Base-by-base conservation (phyloP, 306 rosid genomes). In the Prunus mume region DNA sequence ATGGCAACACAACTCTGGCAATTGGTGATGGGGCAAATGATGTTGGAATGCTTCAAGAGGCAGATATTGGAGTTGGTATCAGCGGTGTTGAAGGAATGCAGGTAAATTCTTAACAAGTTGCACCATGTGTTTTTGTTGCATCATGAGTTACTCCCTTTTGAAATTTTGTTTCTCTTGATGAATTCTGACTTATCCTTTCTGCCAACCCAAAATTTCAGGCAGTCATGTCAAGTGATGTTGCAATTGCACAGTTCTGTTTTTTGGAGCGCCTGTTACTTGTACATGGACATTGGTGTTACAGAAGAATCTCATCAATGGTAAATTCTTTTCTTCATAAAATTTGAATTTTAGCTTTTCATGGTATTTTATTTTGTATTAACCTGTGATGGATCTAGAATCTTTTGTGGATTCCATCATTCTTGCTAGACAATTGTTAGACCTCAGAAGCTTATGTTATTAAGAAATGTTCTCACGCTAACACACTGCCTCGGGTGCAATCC, bases 81-180 rank as follows among this genome's bases (percentile, higher is more conserved):
- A 96, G 96, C 55, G 99, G 99, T 20, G 98, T 91, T 3, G 99
- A 96, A 83, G 99, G 99, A 83, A 96, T 96, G 99, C 99, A 95
- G 97, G 98, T 90, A 87, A 83, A 81, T 75, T 56, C 65, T 32
- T 64, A 71, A 74, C 24, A 57, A 58, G 45, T 51, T 71, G 71
- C 76, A 34, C 74, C 9, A 38, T 2, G 43, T 38, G 43, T 38
- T 38, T 38, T 38, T 6, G 43, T 6, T 34, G 30, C 64, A 32
- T 49, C 27, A 11, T 80, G 24, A 15, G 69, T 72, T 56, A 62
- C 81, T 61, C 32, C 62, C 12, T 6, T 18, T 73, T 25, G 62
- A 45, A n/a, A 67, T 18, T 13, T 52, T 76, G 68, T 55, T 66
- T n/a, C 3, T 54, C 46, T 3, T 7, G 10, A 7, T 55, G 68